These are phyloP conservation scores for Conticribra guillardii DNA, from an alignment of 108 stramenopile species.

Conservation along the genomic window DNA sequence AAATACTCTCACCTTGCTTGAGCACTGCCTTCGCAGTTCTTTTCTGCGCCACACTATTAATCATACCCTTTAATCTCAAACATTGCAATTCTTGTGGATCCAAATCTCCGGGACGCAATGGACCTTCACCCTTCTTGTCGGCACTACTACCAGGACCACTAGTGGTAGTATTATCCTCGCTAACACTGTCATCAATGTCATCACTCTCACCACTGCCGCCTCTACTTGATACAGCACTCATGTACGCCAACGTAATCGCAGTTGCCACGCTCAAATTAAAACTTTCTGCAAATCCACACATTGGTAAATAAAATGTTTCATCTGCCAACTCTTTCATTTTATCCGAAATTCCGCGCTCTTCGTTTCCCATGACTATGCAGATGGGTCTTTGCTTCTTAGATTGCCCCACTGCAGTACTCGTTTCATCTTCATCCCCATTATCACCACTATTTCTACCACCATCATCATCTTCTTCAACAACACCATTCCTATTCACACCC, in stretches of 20 bases:
- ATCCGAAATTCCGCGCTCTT: constrained; percentile 82
- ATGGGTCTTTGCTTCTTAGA: constrained; percentile 55
- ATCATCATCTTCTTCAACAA: constrained; percentile 20
- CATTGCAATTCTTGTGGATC: constrained; percentile 67
- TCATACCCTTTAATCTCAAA: constrained; percentile 65
- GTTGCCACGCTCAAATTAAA: constrained; percentile 91
- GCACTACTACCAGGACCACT: no score
- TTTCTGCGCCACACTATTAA: constrained; percentile 76
- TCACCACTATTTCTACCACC: not conserved
- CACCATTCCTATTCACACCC: constrained; percentile 71
- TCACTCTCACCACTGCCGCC: constrained; percentile 6
- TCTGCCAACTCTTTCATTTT: constrained; percentile 70
- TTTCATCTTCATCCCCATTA: no score
- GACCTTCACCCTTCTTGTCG: constrained; percentile 47
- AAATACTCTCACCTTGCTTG: constrained; percentile 38
- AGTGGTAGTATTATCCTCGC: no score
- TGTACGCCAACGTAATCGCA: constrained; percentile 78
- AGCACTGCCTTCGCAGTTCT: constrained; percentile 65
- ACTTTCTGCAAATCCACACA: constrained; percentile 91
- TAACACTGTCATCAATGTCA: no score
- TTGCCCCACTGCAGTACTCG: no score
- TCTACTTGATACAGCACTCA: constrained; percentile 64
- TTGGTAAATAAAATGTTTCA: constrained; percentile 82
- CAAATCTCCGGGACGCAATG: constrained; percentile 80
- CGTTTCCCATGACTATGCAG: constrained; percentile 94